Conservation (phyloP, 2,329 filamentous ascomycete genomes). For the Rosellinia necatrix region DNA sequence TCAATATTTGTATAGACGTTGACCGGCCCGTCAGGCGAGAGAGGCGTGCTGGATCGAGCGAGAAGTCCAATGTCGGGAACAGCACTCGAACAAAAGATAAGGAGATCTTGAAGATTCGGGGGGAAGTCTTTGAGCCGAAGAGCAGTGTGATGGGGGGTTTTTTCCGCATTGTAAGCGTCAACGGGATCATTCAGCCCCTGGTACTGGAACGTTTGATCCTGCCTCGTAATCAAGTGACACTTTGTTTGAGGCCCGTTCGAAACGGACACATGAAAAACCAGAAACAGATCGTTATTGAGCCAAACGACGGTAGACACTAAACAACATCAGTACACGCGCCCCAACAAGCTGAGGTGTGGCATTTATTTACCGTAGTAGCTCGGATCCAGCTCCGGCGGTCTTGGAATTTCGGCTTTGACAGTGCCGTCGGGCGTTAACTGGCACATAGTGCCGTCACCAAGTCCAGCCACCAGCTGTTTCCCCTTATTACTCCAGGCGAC, state of each 20-base stretch:
- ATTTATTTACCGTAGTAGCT: constrained; percentile 67
- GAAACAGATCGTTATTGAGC: constrained; percentile 86
- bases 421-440: constrained; percentile 85
- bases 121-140: constrained; percentile 78
- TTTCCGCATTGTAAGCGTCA: constrained; percentile 69
- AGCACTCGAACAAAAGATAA: constrained; percentile 82
- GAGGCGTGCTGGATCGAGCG: constrained; percentile 70
- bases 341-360: constrained; percentile 7
- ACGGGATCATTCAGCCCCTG: constrained; percentile 78
- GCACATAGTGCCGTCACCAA: constrained; percentile 76
- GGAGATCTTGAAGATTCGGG: constrained; percentile 77
- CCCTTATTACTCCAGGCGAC: constrained; percentile 91
- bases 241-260: constrained; percentile 65
- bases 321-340: constrained; percentile 27
- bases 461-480: constrained; percentile 88
- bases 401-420: constrained; percentile 77
- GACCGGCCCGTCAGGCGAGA: constrained; percentile 64
- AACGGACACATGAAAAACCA: constrained; percentile 76
- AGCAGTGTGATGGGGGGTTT: constrained; percentile 76
- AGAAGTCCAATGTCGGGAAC: constrained; percentile 80
- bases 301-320: constrained; percentile 80
- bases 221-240: constrained; percentile 80
- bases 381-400: constrained; percentile 67
- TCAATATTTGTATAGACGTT: constrained; percentile 76
- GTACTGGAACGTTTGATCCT: constrained; percentile 68